Evolutionary conservation across 1,284 basidiomycete species (phyloP), one percentile per base, ranked within the genome.

Genomic region (Pyrrhoderma lamaoense): DNA sequence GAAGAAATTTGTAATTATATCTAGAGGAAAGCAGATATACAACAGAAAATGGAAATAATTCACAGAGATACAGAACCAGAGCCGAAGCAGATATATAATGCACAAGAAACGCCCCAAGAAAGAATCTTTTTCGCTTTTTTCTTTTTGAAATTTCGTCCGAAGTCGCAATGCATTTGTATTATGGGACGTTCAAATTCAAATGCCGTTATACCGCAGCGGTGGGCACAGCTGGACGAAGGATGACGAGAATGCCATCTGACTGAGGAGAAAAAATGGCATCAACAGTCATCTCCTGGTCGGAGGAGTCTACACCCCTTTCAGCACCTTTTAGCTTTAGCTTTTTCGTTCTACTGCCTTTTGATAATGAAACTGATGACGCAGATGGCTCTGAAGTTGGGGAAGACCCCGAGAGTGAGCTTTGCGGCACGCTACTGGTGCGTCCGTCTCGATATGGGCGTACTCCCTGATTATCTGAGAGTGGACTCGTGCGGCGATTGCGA

Each of bases 211-310:
- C 38, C n/a, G 38, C 21, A 40, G 38, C 22, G 11, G 51, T 40
- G 14, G 25, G 37, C 19, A 50, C 31, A 11, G 51, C 48, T 18
- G 51, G 58, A 11, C 86, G 75, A 8, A 89, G 66, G 56, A 89
- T 85, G 56, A 86, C 82, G 69, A 89, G 77, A 53, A 89, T 69
- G 3, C 85, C 85, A 62, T 89, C 85, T 21, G 85, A 87, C 62
- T 88, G 85, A 2, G 82, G 85, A 35, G 83, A 85, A 62, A 89
- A 87, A 52, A 89, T 87, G 2, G 84, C 82, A 59, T 88, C 86
- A 14, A 88, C 84, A 23, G 69, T 54, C 49, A 79, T 65, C 59
- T 68, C 70, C 49, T 64, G 65, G 56, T 25, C n/a, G 16, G 27
- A 11, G 16, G 52, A 35, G 39, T 40, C 37, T 23, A 45, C 39